Evolutionary conservation across 495 filamentous ascomycete genomes (phyloP), one percentile per base, ranked within the genome.

Genomic region (Rhypophila decipiens): DNA sequence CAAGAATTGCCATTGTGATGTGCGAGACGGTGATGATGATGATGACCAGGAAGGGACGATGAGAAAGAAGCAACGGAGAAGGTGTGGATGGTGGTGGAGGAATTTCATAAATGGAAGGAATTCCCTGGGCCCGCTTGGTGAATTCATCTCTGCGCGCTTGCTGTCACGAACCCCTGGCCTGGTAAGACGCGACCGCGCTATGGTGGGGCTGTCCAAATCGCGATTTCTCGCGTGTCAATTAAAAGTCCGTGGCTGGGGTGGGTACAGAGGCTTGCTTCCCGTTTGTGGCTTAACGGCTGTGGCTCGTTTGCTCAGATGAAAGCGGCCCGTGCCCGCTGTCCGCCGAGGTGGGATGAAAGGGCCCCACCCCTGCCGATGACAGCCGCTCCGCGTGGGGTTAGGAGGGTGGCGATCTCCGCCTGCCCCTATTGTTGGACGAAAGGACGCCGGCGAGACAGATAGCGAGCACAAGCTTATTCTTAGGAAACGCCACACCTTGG

Each of bases 1-100:
- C 84, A 43, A 88, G 70, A 42, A 83, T 75, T 55, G 77, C 73
- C 85, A 88, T 89, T 27, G 40, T 69, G 41, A 15, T 18, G 43
- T 15, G 24, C 37, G 12, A 13, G 24, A 40, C n/a, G 57, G 48
- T 42, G 31, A 51, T 51, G 46, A 44, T 54, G 49, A 42, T 51
- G 44, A 41, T 55, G 21, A 37, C 24, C 42, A 50, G 47, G 59
- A 54, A 60, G 56, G 50, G 49, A 56, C 44, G 49, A 58, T 46
- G 66, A 18, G 48, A 42, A 44, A 39, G 23, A 47, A 35, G 5
- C 20, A 35, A 42, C 18, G 7, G 18, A 19, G 39, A 31, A 15
- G 17, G 15, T 24, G 5, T 37, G 38, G 17, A 31, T 15, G 47
- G n/a, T 39, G 24, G 46, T 39, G 50, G 54, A 50, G 42, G 46